Evolutionary conservation across 495 filamentous ascomycete species (phyloP), one percentile per base, ranked within the genome.

Genomic region (Cercophora newfieldiana): DNA sequence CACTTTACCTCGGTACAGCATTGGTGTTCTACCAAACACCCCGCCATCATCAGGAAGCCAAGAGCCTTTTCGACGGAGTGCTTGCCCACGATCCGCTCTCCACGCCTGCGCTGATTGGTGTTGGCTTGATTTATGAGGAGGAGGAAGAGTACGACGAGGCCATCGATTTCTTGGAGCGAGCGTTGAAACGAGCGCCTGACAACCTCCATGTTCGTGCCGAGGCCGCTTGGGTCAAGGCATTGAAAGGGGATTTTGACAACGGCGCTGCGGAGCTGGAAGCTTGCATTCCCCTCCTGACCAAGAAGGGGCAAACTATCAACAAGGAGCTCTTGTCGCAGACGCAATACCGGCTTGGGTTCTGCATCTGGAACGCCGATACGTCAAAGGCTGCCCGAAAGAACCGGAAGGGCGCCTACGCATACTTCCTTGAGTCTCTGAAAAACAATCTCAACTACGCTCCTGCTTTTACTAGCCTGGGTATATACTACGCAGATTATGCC

Each of bases 401-500:
- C 69, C 89, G 94, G 25, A 85, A 81, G 29, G 79, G 79, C 24
- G 89, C 94, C 2, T 97, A 97, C 70, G 81, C 88, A 12, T 88
- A 86, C 72, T 97, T 97, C 73, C 82, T 98, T 7, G 87, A 88
- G 28, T 88, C 96, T 0, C 83, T 98, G 26, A 92, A 96, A 69
- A 88, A 86, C 31, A 94, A 97, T 71, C 84, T 95, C 74, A 97
- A 91, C 71, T 95, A 86, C 76, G 94, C 95, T 1, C 93, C 95
- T 3, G 88, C 95, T 0, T 99, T 97, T 78, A 96, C 93, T 0
- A 94, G 87, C 61, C 86, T 99, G 10, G 95, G 95, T n/a, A 80
- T 94, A n/a, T 99, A 89, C 78, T 99, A 96, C 72, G 88, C 88
- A 12, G 96, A 97, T 67, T 97, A 97, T 68, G 88, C 86, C 64